A percentile compares a stretch with the other conserved stretches of the same genome.
Conservation (phyloP, 2,329 filamentous ascomycete species). For the Verticillium alfalfae region DNA sequence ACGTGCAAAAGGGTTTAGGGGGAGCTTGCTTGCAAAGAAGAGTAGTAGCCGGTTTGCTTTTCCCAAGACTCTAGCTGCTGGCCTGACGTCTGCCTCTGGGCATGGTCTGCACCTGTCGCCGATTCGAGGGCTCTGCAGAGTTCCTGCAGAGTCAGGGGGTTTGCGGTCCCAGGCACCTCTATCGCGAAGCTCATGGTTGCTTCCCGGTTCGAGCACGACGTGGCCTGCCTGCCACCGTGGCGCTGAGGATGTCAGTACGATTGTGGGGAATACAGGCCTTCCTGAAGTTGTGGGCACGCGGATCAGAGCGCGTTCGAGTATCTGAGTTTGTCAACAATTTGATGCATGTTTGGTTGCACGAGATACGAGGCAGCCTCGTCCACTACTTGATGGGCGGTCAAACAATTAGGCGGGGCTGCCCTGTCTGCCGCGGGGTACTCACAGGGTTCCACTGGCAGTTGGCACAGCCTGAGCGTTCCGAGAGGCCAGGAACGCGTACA, state of each 20-base stretch:
- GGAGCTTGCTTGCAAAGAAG: constrained; percentile 56
- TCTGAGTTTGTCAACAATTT: neutral
- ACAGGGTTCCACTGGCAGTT: neutral
- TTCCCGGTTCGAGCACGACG: neutral
- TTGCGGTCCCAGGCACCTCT: constrained; percentile 78
- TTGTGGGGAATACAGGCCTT: neutral
- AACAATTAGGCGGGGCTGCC: neutral
- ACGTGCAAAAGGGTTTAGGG: neutral
- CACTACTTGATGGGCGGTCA: neutral
- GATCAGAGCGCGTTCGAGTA: neutral
- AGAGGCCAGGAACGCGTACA: neutral
- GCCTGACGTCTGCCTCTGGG: constrained; percentile 60
- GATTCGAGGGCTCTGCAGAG: constrained; percentile 60
- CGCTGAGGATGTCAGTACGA: neutral
- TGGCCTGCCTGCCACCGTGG: neutral
- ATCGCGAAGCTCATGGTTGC: constrained; percentile 61
- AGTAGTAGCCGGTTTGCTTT: constrained; percentile 58
- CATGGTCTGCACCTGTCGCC: constrained; percentile 57
- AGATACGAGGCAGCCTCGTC: neutral
- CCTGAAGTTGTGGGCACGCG: neutral
- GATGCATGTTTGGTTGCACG: neutral
- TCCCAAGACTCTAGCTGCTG: constrained; percentile 72
- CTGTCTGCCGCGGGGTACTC: neutral
- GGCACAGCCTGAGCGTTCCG: neutral
- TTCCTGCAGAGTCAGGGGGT: constrained; percentile 57